Conservation (phyloP, 2,329 filamentous ascomycete species). For the Cercospora nicotianae region DNA sequence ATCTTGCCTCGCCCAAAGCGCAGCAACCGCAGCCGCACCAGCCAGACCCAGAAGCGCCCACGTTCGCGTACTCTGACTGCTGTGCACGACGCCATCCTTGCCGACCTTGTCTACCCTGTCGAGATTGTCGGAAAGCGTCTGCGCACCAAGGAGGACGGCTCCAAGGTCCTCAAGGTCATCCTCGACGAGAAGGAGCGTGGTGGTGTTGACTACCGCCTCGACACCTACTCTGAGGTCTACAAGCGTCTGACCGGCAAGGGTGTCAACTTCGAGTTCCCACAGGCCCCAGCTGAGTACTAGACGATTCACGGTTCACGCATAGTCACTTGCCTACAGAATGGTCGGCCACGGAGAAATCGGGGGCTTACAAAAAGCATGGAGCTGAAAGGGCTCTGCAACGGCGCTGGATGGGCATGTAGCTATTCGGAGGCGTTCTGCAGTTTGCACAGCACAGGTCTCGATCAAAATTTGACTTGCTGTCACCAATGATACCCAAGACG, state of each 20-base stretch:
- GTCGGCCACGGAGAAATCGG: not conserved
- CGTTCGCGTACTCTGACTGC: conserved; percentile 96
- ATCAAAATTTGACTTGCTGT: not conserved
- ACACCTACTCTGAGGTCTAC: conserved; percentile 99
- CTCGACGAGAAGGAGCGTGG: conserved; percentile 99
- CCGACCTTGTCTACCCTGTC: conserved; percentile 98
- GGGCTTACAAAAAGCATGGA: not conserved
- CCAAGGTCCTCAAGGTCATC: conserved; percentile 98
- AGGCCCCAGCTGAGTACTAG: conserved; percentile 72
- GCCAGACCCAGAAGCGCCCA: conserved; percentile 97
- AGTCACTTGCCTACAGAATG: not conserved
- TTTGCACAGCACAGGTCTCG: not conserved
- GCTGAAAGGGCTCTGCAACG: not conserved
- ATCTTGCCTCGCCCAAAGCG: conserved; percentile 98
- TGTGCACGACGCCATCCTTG: conserved; percentile 97
- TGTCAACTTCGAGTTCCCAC: conserved; percentile 98
- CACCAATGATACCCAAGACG: not conserved
- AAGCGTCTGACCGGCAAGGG: conserved; percentile 93
- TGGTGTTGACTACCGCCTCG: conserved; percentile 98
- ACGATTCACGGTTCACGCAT: conserved; percentile 40
- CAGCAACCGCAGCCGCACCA: conserved; percentile 93
- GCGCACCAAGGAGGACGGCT: conserved; percentile 97
- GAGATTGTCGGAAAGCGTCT: conserved; percentile 99
- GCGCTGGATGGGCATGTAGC: not conserved
- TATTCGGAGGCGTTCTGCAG: not conserved